phyloP scores from a whole-genome alignment of 495 filamentous ascomycete genomes.

The Amphirosellinia nigrospora region DNA sequence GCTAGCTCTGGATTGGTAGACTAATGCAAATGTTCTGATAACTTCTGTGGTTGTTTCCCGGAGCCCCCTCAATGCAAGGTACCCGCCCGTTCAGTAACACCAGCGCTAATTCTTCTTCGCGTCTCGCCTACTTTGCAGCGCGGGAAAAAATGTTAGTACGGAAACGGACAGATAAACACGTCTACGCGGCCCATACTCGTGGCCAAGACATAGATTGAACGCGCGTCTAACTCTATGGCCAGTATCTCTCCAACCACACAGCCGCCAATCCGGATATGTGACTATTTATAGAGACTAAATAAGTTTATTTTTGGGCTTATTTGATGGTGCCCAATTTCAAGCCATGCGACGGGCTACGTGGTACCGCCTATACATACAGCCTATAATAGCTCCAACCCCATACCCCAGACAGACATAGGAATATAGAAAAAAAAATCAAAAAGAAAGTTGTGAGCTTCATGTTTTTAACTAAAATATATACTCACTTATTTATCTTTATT shows the following conservation, averaged over 20 bases:
- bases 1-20: slow-evolving; percentile 17
- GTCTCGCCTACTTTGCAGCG: slow-evolving; percentile 1
- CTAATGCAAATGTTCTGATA: not conserved
- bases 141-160: not conserved
- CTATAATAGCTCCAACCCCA: too few species aligned
- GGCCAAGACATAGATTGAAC: slow-evolving; percentile 13
- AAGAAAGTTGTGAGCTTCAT: too few species aligned
- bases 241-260: slow-evolving; percentile 3
- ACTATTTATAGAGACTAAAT: too few species aligned
- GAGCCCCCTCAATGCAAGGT: slow-evolving; percentile 13
- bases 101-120: slow-evolving; percentile 17
- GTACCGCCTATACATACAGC: too few species aligned
- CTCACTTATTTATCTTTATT: too few species aligned
- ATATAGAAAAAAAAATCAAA: too few species aligned
- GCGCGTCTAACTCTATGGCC: slow-evolving; percentile 16
- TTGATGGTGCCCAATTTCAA: not conserved
- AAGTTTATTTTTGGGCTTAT: not conserved
- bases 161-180: not conserved
- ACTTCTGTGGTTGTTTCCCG: not conserved
- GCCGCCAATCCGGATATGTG: slow-evolving; percentile 10
- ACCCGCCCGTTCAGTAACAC: slow-evolving; percentile 3
- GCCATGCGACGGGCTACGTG: not conserved
- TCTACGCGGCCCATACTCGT: not conserved
- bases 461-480: too few species aligned
- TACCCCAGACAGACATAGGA: too few species aligned